These are phyloP conservation scores for Tausonia pullulans DNA, from an alignment of 1,284 basidiomycete genomes.

Conservation along the genomic window DNA sequence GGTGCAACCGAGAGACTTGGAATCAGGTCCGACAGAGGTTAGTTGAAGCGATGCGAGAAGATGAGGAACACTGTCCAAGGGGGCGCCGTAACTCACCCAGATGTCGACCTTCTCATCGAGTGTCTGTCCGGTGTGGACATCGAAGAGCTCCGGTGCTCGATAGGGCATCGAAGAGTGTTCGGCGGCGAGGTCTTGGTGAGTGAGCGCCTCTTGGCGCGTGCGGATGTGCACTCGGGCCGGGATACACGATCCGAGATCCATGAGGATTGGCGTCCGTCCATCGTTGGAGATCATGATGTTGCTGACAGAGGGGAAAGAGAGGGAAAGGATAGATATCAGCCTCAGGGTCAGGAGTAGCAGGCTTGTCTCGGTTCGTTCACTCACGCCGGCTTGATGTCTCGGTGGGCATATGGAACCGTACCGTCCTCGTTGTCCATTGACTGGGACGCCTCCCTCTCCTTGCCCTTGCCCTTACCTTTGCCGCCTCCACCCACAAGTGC, in stretches of 20 bases:
- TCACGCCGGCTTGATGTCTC: constrained; percentile 69
- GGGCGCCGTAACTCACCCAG: constrained; percentile 51
- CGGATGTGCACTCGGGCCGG: constrained; percentile 62
- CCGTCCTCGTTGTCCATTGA: constrained; percentile 38
- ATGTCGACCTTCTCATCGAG: constrained; percentile 94
- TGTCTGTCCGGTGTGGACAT: constrained; percentile 75
- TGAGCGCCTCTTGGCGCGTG: constrained; percentile 13
- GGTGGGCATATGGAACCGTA: constrained; percentile 82
- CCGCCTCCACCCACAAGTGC: constrained; percentile 23
- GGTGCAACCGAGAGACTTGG: constrained; percentile 78
- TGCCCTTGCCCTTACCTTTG: constrained; percentile 23
- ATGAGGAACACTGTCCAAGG: neutral
- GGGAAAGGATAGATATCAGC: neutral
- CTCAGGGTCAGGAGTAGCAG: neutral
- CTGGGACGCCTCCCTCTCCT: constrained; percentile 19
- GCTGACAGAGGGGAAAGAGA: constrained; percentile 35
- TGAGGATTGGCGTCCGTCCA: constrained; percentile 71
- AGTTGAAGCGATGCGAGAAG: neutral
- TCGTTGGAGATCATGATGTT: constrained; percentile 96
- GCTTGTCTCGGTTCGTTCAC: neutral
- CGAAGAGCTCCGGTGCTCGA: constrained; percentile 86
- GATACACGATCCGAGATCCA: constrained; percentile 91
- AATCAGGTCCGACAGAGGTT: neutral
- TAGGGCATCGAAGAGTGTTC: constrained; percentile 96
- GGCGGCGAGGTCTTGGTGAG: constrained; percentile 67